These are phyloP conservation scores for Pseudocercospora macadamiae DNA, from an alignment of 2,329 filamentous ascomycete genomes.

Conservation along the genomic window DNA sequence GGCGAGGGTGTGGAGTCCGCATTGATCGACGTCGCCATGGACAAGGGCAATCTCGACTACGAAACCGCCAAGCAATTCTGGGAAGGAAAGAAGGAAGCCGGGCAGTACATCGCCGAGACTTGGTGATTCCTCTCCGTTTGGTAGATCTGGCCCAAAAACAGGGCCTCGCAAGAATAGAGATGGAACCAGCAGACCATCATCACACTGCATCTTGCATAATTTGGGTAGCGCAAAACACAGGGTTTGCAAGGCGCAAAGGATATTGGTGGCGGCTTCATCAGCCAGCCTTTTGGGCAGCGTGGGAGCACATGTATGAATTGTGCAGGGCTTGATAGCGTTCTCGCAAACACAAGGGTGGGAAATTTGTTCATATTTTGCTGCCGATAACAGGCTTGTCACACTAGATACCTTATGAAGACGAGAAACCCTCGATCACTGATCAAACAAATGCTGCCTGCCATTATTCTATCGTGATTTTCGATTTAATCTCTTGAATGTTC, in stretches of 20 bases:
- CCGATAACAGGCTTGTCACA: background rate
- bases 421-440: background rate
- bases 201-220: background rate
- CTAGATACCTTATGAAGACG: background rate
- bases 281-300: background rate
- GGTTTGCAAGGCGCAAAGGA: constrained; percentile 1
- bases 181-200: background rate
- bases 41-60: constrained; percentile 81
- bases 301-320: background rate
- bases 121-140: constrained; percentile 28
- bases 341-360: constrained; percentile 13
- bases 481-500: too few species aligned
- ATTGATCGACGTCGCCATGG: constrained; percentile 86
- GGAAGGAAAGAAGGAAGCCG: constrained; percentile 85
- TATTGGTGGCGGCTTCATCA: background rate
- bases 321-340: constrained; percentile 23
- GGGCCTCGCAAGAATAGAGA: background rate
- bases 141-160: background rate
- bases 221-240: background rate
- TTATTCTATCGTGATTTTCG: too few species aligned
- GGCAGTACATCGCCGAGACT: constrained; percentile 85
- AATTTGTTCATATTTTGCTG: constrained; percentile 7
- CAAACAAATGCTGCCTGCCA: too few species aligned
- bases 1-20: constrained; percentile 92
- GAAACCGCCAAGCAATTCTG: constrained; percentile 87